phyloP scores from a whole-genome alignment of 305 asterid species.

The Striga hermonthica region DNA sequence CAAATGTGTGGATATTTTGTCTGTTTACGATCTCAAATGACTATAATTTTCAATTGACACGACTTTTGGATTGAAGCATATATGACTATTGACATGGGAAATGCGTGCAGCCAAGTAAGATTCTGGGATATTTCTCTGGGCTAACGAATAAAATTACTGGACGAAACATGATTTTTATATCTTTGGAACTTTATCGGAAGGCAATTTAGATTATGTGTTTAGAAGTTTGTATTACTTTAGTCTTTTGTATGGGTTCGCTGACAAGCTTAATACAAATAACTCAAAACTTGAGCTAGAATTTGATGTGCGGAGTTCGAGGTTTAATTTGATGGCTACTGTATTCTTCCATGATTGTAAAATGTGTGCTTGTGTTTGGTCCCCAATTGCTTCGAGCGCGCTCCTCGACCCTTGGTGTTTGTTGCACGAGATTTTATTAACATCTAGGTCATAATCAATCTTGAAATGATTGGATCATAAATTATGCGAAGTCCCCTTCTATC shows the following conservation, averaged over 20 bases:
- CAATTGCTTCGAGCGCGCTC: no score
- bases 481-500: conserved; percentile 21
- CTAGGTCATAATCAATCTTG: conserved; percentile 14
- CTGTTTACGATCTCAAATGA: conserved; percentile 3
- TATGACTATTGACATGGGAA: neutral
- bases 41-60: conserved; percentile 3
- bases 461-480: neutral
- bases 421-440: conserved; percentile 7
- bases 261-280: conserved; percentile 1
- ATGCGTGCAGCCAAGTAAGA: neutral
- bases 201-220: conserved; percentile 7
- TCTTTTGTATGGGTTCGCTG: neutral
- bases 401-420: neutral
- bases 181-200: neutral
- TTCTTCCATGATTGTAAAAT: neutral
- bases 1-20: neutral
- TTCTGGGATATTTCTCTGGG: neutral
- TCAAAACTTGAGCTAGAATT: conserved; percentile 14
- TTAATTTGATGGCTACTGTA: neutral
- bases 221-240: conserved; percentile 6
- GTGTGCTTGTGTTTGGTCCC: neutral
- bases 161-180: conserved; percentile 7
- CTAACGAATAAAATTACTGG: neutral
- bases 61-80: no score
- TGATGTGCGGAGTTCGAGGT: neutral